Evolutionary conservation across 2,329 filamentous ascomycete genomes (phyloP).

Genomic region (Neurospora crassa): DNA sequence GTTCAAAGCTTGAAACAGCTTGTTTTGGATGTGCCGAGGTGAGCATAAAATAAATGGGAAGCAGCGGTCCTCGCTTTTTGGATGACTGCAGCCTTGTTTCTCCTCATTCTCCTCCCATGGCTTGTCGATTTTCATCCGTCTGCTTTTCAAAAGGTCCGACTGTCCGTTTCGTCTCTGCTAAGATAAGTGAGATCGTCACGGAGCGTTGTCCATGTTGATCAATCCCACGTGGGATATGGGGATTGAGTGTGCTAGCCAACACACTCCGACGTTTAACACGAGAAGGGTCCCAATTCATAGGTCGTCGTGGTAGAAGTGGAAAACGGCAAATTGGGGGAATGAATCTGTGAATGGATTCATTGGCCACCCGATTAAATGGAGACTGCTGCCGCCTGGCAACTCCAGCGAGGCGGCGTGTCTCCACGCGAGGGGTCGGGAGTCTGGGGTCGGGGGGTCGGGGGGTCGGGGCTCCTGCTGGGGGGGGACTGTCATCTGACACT

Average conservation of each 20-base stretch:
- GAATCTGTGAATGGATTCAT: neutral
- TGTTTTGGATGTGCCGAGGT: neutral
- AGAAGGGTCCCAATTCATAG: neutral
- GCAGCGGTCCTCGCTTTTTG: neutral
- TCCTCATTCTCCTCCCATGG: neutral
- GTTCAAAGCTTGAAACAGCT: neutral
- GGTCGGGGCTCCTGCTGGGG: neutral
- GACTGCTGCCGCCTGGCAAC: neutral
- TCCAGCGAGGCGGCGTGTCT: neutral
- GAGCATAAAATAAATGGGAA: neutral
- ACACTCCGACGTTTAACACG: neutral
- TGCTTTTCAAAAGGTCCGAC: neutral
- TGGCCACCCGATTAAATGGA: neutral
- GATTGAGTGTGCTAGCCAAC: neutral
- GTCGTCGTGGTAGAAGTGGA: neutral
- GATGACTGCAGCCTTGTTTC: neutral
- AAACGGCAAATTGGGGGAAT: neutral
- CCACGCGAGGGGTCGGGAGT: neutral
- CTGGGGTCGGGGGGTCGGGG: neutral
- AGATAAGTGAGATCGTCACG: neutral
- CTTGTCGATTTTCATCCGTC: neutral
- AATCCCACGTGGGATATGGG: neutral
- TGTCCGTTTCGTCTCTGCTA: neutral
- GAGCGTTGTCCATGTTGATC: neutral
- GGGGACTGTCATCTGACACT: neutral